These are phyloP conservation scores for Volvox carteri DNA, from an alignment of 163 green algal species.

Conservation along the genomic window DNA sequence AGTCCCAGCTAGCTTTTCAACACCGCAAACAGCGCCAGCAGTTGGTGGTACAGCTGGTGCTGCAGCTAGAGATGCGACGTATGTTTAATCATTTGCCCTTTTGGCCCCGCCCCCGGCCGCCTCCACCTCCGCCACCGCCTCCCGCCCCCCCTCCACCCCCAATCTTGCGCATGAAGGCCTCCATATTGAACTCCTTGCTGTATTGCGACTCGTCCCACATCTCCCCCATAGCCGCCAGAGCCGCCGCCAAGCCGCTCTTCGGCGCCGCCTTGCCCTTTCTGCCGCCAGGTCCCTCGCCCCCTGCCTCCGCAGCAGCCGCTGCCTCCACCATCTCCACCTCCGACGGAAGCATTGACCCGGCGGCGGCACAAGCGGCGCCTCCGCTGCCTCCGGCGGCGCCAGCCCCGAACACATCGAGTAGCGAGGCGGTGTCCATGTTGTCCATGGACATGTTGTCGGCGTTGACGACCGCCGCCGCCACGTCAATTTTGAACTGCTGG, in stretches of 20 bases:
- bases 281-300: not conserved
- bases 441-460: conserved; percentile 62
- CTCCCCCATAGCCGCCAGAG: conserved; percentile 71
- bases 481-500: conserved; percentile 98
- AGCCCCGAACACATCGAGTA: conserved; percentile 94
- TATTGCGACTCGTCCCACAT: conserved; percentile 91
- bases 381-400: conserved; percentile 39
- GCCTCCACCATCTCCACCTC: conserved; percentile 51
- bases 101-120: not conserved
- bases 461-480: conserved; percentile 86
- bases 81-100: conserved; percentile 9
- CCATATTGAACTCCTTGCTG: conserved; percentile 85
- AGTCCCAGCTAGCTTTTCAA: too few relatives aligned
- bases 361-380: conserved; percentile 85
- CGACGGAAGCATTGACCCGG: conserved; percentile 63
- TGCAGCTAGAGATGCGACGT: too few relatives aligned
- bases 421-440: conserved; percentile 92
- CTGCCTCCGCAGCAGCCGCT: conserved; percentile 28
- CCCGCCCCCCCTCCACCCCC: not conserved
- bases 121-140: not conserved
- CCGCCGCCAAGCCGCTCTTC: conserved; percentile 44
- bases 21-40: too few relatives aligned
- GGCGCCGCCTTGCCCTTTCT: conserved; percentile 38
- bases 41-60: too few relatives aligned
- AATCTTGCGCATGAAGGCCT: conserved; percentile 79